Conservation (phyloP, 106 monocot species). For the Platanthera guangdongensis region DNA sequence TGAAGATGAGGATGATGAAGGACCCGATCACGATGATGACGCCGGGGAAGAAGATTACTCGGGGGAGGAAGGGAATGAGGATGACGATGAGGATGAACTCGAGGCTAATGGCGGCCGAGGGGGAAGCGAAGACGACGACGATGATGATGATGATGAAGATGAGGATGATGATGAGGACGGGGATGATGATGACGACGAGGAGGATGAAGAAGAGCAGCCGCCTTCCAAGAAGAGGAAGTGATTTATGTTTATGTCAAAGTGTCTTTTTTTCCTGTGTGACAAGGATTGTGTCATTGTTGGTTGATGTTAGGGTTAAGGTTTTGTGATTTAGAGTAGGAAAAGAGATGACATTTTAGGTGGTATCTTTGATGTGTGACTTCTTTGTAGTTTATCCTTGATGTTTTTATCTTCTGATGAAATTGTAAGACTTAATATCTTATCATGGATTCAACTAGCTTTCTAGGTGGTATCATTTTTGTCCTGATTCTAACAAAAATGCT, state of each 20-base stretch:
- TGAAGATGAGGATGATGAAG: neutral
- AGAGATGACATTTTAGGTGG: neutral
- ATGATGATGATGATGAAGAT: neutral
- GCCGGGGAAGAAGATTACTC: constrained; percentile 5
- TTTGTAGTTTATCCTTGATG: constrained; percentile 1
- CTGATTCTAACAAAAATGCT: no score
- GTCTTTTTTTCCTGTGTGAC: neutral
- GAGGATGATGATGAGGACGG: neutral
- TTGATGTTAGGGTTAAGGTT: neutral
- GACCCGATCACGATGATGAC: constrained; percentile 1
- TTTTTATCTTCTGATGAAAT: neutral
- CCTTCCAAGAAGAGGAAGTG: constrained; percentile 10
- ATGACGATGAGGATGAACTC: neutral
- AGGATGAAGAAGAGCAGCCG: neutral
- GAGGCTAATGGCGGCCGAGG: neutral
- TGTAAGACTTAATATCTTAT: neutral
- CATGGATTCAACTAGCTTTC: neutral
- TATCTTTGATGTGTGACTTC: neutral
- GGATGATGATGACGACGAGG: neutral
- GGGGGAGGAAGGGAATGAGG: neutral
- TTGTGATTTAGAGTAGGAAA: constrained; percentile 1
- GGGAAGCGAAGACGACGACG: neutral
- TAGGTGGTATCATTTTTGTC: neutral
- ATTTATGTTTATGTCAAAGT: neutral
- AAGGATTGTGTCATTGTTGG: constrained; percentile 5